A percentile compares a stretch with the other conserved stretches of the same genome.
Conservation (phyloP, 768 basidiomycete species). For the Gymnopilus dilepis region DNA sequence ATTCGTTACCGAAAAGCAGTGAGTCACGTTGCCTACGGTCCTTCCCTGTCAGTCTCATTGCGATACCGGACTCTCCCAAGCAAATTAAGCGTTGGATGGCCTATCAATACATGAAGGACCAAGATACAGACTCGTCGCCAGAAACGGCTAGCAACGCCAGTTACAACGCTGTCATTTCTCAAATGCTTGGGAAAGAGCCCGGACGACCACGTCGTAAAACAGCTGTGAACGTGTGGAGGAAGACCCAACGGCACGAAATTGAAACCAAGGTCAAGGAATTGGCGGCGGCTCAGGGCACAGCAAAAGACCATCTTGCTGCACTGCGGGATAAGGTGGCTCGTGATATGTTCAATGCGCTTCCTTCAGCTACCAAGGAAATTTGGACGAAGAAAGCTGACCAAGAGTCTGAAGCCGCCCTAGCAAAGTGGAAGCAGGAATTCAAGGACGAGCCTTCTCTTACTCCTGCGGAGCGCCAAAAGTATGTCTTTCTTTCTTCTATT, state of each 20-base stretch:
- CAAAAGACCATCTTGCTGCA: background rate
- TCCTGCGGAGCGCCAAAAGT: too few species aligned
- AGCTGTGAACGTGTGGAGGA: conserved; percentile 14
- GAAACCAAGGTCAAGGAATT: background rate
- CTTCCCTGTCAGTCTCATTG: background rate
- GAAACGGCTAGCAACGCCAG: conserved; percentile 10
- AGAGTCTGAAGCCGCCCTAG: too few species aligned
- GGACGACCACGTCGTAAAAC: conserved; percentile 4
- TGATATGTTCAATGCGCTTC: too few species aligned
- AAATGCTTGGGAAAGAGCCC: conserved; percentile 8
- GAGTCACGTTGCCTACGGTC: background rate
- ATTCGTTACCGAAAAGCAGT: background rate
- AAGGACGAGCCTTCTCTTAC: too few species aligned
- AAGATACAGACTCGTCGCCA: background rate
- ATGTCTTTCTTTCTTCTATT: too few species aligned
- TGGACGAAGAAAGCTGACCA: too few species aligned
- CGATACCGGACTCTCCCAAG: conserved; percentile 3
- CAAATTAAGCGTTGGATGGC: conserved; percentile 23
- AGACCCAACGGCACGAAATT: background rate
- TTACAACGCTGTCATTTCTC: conserved; percentile 5
- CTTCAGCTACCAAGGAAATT: too few species aligned
- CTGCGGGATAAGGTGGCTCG: background rate
- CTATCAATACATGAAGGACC: conserved; percentile 24
- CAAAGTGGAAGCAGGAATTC: too few species aligned
- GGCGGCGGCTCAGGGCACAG: background rate